phyloP scores from a whole-genome alignment of 192 early-diverging fungal species.

The Neocallimastix lanati region DNA sequence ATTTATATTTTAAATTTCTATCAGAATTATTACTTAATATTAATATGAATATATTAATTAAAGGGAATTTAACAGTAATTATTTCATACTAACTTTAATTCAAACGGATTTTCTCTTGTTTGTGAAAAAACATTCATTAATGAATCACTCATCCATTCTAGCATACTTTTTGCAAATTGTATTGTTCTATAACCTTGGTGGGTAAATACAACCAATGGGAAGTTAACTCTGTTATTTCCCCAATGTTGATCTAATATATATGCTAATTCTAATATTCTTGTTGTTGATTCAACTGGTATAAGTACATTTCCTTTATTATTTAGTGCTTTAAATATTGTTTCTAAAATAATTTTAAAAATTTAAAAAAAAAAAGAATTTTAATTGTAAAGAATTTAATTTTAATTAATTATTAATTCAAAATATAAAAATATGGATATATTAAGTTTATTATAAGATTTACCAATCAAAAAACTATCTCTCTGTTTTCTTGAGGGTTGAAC shows the following conservation, averaged over 20 bases:
- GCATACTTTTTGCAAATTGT: conserved; percentile 71
- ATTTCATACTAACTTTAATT: conserved; percentile 49
- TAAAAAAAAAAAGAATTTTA: background rate
- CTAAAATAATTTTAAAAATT: background rate
- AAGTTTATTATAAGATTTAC: conserved; percentile 16
- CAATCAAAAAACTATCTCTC: conserved; percentile 61
- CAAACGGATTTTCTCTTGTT: conserved; percentile 66
- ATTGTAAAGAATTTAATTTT: too few species aligned
- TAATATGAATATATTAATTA: too few species aligned
- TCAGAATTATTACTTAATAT: too few species aligned
- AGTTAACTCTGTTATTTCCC: conserved; percentile 32
- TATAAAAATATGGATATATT: too few species aligned
- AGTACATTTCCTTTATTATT: conserved; percentile 57
- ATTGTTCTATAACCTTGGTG: conserved; percentile 55
- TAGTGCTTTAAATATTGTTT: conserved; percentile 40
- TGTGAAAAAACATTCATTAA: conserved; percentile 52
- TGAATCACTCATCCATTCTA: conserved; percentile 88
- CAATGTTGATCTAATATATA: conserved; percentile 80
- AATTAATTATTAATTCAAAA: too few species aligned
- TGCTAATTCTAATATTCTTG: conserved; percentile 76
- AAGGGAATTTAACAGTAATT: too few species aligned
- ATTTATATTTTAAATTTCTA: too few species aligned
- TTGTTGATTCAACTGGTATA: conserved; percentile 72
- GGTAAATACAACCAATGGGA: conserved; percentile 61
- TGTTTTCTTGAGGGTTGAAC: conserved; percentile 45